Base-by-base conservation (phyloP, 306 rosid genomes). In the Medicago ruthenica region DNA sequence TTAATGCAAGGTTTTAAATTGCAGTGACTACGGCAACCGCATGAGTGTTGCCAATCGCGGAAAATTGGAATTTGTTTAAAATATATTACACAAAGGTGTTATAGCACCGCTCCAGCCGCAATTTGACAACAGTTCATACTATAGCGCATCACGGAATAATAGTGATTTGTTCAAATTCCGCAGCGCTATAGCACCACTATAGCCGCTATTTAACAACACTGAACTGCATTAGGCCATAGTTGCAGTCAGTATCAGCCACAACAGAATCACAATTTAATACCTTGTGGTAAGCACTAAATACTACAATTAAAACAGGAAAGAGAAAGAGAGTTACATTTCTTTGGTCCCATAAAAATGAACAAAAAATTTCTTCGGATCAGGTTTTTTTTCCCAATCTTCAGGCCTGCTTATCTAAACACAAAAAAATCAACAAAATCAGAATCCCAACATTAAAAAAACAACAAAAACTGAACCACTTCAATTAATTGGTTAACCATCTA, bases 281-380 rank as follows among this genome's bases (percentile, higher is more conserved):
- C 44, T 9, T 41, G 37, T 16, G 27, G 1, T 58, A 40, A 40
- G 77, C 62, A 11, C 34, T 39, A 65, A 31, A 82, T 18, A 45
- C 53, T 61, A 59, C 61, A 10, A 76, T 27, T 27, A 59, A 76
- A 79, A 64, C 63, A 50, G 31, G 51, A 4, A 14, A 14, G 36
- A 22, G 31, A 75, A 54, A 67, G 62, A 27, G 61, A 8, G 17
- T 89, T 80, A 94, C 98, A 88, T 91, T 86, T 94, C 97, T 73
- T 87, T 79, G 0, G 98, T 91, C 55, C 93, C 98, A 83, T 81
- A 91, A 69, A 93, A 93, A 60, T 93, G 89, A 79, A 93, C 96
- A 82, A 93, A 93, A 80, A 66, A 75, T 70, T 94, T 91, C 88
- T 87, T 94, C 1, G 96, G 94, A 83, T 91, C 98, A 54, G 92